These are phyloP conservation scores for Aureobasidium subglaciale DNA, from an alignment of 2,329 filamentous ascomycete genomes.

Conservation along the genomic window DNA sequence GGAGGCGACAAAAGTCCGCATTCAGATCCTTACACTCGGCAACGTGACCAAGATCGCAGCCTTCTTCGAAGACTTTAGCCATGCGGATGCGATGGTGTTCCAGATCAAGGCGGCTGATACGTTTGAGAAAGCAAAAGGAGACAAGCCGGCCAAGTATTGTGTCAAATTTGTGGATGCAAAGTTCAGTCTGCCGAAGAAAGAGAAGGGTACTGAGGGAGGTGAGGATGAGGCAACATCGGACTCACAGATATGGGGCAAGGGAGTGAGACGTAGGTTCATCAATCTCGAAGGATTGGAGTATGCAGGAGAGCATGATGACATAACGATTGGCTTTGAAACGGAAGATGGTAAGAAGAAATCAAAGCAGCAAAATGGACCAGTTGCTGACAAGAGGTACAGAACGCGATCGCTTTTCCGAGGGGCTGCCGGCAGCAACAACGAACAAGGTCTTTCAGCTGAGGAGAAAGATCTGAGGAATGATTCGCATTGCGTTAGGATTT, in stretches of 20 bases:
- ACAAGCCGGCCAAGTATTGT: slow-evolving; percentile 47
- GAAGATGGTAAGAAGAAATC: slow-evolving; percentile 39
- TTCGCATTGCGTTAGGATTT: not conserved
- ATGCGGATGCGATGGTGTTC: slow-evolving; percentile 86
- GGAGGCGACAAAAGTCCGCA: slow-evolving; percentile 71
- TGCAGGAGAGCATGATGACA: slow-evolving; percentile 87
- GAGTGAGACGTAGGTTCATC: slow-evolving; percentile 64
- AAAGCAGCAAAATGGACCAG: not conserved
- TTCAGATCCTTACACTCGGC: slow-evolving; percentile 71
- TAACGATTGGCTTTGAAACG: slow-evolving; percentile 75
- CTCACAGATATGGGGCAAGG: slow-evolving; percentile 42
- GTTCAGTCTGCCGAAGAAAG: slow-evolving; percentile 67
- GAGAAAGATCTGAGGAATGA: slow-evolving; percentile 4
- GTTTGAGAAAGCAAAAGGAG: slow-evolving; percentile 55
- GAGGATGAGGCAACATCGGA: slow-evolving; percentile 43
- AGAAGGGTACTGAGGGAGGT: slow-evolving; percentile 45
- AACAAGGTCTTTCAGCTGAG: slow-evolving; percentile 16
- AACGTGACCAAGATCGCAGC: slow-evolving; percentile 70
- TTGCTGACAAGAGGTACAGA: slow-evolving; percentile 30
- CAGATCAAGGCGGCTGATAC: slow-evolving; percentile 75
- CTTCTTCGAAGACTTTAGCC: slow-evolving; percentile 82
- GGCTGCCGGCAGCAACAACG: slow-evolving; percentile 38
- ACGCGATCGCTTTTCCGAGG: slow-evolving; percentile 39
- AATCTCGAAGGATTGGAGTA: slow-evolving; percentile 84
- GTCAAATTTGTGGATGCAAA: slow-evolving; percentile 83